Percentiles rank a stretch among this genome's conserved stretches.
These are phyloP conservation scores for Helenozyma baotianmanensis DNA, from an alignment of 805 yeast species.

Conservation along the genomic window DNA sequence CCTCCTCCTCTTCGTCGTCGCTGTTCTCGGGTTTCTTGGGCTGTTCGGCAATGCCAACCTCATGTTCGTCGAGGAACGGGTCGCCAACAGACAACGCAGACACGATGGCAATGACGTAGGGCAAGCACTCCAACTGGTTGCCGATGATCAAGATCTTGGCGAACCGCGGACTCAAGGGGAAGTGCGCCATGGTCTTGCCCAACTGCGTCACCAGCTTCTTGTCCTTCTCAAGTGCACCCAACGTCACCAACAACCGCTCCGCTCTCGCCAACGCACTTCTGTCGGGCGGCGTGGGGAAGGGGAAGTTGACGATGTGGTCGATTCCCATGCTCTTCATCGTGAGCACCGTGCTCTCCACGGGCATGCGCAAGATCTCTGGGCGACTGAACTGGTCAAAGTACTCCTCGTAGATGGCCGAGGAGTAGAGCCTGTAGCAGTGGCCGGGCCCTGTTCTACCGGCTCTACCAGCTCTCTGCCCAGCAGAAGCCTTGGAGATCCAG, in stretches of 20 bases:
- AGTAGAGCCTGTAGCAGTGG: conserved; percentile 85
- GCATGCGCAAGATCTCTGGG: conserved; percentile 93
- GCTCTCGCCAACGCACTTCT: conserved; percentile 56
- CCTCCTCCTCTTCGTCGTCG: conserved; percentile 36
- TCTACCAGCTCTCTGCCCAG: conserved; percentile 93
- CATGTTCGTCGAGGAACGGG: conserved; percentile 75
- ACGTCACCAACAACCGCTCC: conserved; percentile 56
- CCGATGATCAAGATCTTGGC: conserved; percentile 87
- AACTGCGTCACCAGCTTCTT: conserved; percentile 61
- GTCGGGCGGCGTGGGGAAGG: conserved; percentile 94
- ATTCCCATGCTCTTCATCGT: conserved; percentile 98
- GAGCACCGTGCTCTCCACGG: conserved; percentile 91
- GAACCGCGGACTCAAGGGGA: conserved; percentile 92
- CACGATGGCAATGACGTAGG: conserved; percentile 86
- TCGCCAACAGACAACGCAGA: conserved; percentile 93
- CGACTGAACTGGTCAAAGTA: conserved; percentile 76
- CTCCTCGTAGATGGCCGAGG: conserved; percentile 89
- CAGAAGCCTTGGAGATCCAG: conserved; percentile 94
- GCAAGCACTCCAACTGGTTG: conserved; percentile 79
- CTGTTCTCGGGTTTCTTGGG: conserved; percentile 19
- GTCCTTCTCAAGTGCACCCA: conserved; percentile 70
- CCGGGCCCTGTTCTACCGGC: conserved; percentile 99
- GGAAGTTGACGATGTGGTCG: conserved; percentile 83
- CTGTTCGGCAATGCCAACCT: conserved; percentile 49
- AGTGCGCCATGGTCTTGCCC: conserved; percentile 81